Evolutionary conservation across 352 stramenopile genomes (phyloP), one percentile per base, ranked within the genome.

Genomic region (Phytophthora europaea): DNA sequence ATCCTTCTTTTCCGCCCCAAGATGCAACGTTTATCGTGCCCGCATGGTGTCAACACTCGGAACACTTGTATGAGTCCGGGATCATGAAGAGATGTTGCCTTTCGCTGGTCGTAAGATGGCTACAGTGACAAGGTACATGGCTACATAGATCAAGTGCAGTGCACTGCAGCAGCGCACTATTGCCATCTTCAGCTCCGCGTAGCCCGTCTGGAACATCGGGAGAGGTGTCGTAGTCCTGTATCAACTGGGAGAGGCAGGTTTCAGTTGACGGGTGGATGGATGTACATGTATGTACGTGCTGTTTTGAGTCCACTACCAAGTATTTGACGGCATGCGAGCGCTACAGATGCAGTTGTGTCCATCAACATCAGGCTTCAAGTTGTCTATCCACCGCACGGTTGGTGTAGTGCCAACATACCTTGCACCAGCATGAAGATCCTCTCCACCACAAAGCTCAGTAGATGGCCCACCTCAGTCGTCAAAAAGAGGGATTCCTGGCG

Each of bases 61-160:
- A 13, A 15, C 9, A 10, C 34, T 13, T 40, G 9, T 50, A 50
- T 23, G 43, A 50, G 43, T 23, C 43, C 18, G 16, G 15, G 15
- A 51, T 22, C 43, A 51, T 51, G 18, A 50, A 51, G 48, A 34
- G 62, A 64, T 38, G 72, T 80, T 72, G 70, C 70, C 40, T 82
- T 78, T 63, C 60, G 62, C 36, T 78, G 72, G 66, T 80, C 77
- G 54, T 68, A 80, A 66, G 8, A 23, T 51, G 58, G 58, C 58
- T 65, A 48, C 57, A 64, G 38, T 45, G 38, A 9, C 38, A 45
- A n/a, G 38, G 36, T n/a, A n/a, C 38, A 45, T 16, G 38, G 38
- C 38, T 45, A 45, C 38, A 45, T 45, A n/a, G 38, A 45, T 6
- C 38, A 51, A 12, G 43, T 15, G 43, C 18, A 50, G 40, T 43